phyloP scores from a whole-genome alignment of 2,329 filamentous ascomycete species.

The Aspergillus pseudonomiae region DNA sequence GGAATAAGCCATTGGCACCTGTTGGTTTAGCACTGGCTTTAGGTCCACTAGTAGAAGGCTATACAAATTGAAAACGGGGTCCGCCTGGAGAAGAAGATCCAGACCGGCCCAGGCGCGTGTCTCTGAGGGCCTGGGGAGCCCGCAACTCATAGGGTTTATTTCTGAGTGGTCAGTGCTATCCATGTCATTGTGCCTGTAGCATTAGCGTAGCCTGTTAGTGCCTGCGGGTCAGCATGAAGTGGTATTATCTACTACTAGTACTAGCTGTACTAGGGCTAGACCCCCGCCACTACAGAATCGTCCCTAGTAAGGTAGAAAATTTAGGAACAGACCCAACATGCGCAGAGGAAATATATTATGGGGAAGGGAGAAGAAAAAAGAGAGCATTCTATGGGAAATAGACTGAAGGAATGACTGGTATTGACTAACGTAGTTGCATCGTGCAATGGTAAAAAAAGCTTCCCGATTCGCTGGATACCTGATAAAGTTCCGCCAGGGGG shows the following conservation, averaged over 20 bases:
- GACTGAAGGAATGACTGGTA: not conserved
- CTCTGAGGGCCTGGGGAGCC: not conserved
- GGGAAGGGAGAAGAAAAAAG: not conserved
- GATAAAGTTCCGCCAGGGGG: not conserved
- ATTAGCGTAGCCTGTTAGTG: not conserved
- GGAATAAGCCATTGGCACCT: not conserved
- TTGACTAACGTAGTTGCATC: not conserved
- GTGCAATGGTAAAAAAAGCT: not conserved
- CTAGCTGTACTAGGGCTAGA: not conserved
- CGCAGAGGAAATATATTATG: not conserved
- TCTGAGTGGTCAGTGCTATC: not conserved
- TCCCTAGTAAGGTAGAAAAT: not conserved
- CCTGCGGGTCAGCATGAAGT: not conserved
- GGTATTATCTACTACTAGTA: too few species aligned
- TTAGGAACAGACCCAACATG: not conserved
- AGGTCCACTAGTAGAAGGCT: not conserved
- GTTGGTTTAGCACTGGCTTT: not conserved
- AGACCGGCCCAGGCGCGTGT: constrained; percentile 15
- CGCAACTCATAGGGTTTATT: not conserved
- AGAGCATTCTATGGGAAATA: not conserved
- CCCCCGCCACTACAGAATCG: not conserved
- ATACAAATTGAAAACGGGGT: not conserved
- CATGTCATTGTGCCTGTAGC: not conserved
- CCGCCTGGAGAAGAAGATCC: not conserved
- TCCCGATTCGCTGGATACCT: not conserved